Base-by-base conservation (phyloP, 257 asterid genomes). In the Paulownia fortunei region DNA sequence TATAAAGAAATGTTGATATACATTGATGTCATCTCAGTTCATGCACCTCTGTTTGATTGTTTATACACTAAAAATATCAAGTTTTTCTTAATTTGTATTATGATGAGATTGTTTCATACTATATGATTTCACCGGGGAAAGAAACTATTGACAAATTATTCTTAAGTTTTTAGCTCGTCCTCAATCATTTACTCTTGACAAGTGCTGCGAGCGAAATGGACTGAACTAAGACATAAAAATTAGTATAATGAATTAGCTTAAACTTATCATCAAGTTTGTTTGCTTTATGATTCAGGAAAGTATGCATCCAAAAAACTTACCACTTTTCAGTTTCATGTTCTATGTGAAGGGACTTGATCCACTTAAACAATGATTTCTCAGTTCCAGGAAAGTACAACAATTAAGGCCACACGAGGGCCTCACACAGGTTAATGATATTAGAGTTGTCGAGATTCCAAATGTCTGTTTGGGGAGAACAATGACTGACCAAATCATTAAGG, bases 391-490 rank as follows among this genome's bases (percentile, higher is more conserved):
- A 44, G 3, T 23, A 59, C 9, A 23, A 42, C 18, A 74, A 51
- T n/a, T 26, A 9, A 52, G 73, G 72, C 69, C 81, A 69, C 63
- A 68, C 86, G 79, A 69, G 76, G 66, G 76, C 12, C 0, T 52
- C 9, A 21, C 58, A n/a, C 69, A 47, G 75, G 4, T 78, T 68
- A 73, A 67, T 42, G 74, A 66, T 41, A 26, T 46, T 23, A 15
- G 27, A 77, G 81, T 0, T 73, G 85, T 69, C 79, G 13, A 77
- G 72, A 80, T 77, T 77, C 85, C 73, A 23, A 18, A 27, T 73
- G 83, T 67, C 79, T 63, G 73, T 47, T 27, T 55, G 55, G 42
- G 46, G 64, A 62, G 52, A 55, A 41, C 87, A 84, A 19, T 37
- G 21, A 67, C 83, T 69, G 69, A 80, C 78, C 73, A 73, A 44